These are phyloP conservation scores for Bipolaris bicolor DNA, from an alignment of 2,329 filamentous ascomycete species.

Conservation along the genomic window DNA sequence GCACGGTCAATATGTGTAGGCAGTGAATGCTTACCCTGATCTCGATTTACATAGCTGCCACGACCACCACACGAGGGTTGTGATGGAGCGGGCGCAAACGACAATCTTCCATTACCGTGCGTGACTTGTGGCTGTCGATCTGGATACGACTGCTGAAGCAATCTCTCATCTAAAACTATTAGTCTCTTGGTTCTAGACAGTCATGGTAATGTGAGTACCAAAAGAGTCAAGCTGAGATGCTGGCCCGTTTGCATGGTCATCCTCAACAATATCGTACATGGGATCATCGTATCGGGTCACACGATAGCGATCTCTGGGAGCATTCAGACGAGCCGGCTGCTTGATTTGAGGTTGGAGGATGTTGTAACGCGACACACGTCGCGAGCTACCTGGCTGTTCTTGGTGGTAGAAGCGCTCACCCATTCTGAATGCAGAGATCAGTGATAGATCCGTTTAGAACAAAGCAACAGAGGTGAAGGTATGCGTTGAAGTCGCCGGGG, in stretches of 20 bases:
- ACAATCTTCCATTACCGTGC: slow-evolving; percentile 46
- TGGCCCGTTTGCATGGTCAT: slow-evolving; percentile 27
- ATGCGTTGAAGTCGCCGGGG: background rate
- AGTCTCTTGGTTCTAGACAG: background rate
- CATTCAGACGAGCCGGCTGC: slow-evolving; percentile 11
- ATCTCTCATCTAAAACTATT: slow-evolving; percentile 41
- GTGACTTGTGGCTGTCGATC: slow-evolving; percentile 45
- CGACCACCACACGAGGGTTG: slow-evolving; percentile 8
- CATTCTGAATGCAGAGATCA: slow-evolving; percentile 21
- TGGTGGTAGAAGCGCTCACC: slow-evolving; percentile 19
- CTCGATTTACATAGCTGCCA: background rate
- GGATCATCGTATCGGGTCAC: slow-evolving; percentile 20
- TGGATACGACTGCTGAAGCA: slow-evolving; percentile 42
- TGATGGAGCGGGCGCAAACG: slow-evolving; percentile 37
- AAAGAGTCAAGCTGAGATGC: slow-evolving; percentile 54
- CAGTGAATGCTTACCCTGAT: background rate
- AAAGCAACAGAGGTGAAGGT: background rate
- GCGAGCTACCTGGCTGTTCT: slow-evolving; percentile 9
- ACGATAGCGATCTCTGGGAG: slow-evolving; percentile 36
- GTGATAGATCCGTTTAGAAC: background rate
- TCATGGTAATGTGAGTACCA: slow-evolving; percentile 46
- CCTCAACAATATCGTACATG: slow-evolving; percentile 33
- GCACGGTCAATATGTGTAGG: background rate
- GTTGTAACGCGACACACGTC: slow-evolving; percentile 17
- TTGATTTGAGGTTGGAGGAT: slow-evolving; percentile 23